Evolutionary conservation across 495 filamentous ascomycete genomes (phyloP).

Genomic region (Daldinia caldariorum): DNA sequence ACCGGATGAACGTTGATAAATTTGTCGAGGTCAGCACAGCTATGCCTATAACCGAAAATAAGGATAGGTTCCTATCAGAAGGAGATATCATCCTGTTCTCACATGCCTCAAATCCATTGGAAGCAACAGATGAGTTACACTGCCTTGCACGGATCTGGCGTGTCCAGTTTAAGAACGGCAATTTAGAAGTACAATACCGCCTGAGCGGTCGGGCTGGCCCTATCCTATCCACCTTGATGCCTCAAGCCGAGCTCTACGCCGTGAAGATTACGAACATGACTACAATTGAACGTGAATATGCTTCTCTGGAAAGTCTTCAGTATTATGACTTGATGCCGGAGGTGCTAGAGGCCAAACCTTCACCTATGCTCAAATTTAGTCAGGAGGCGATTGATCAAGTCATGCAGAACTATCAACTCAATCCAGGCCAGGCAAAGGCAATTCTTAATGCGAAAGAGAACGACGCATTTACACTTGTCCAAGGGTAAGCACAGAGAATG

Average conservation of each 20-base stretch:
- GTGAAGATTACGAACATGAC: slow-evolving; percentile 87
- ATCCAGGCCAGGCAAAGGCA: slow-evolving; percentile 90
- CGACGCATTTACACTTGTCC: slow-evolving; percentile 94
- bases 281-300: slow-evolving; percentile 94
- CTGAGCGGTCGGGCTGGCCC: slow-evolving; percentile 61
- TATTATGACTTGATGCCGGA: slow-evolving; percentile 97
- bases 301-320: slow-evolving; percentile 84
- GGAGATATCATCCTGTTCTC: slow-evolving; percentile 91
- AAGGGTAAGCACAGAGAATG: slow-evolving; percentile 68
- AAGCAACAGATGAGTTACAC: slow-evolving; percentile 70
- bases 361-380: slow-evolving; percentile 81
- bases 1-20: slow-evolving; percentile 86
- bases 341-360: slow-evolving; percentile 86
- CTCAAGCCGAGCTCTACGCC: slow-evolving; percentile 69
- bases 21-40: slow-evolving; percentile 90
- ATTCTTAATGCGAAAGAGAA: slow-evolving; percentile 91
- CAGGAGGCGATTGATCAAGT: slow-evolving; percentile 73
- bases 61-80: slow-evolving; percentile 77
- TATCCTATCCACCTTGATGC: slow-evolving; percentile 57
- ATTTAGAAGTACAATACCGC: slow-evolving; percentile 83
- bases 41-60: slow-evolving; percentile 72
- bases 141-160: slow-evolving; percentile 86
- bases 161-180: slow-evolving; percentile 79
- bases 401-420: slow-evolving; percentile 80
- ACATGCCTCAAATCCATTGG: slow-evolving; percentile 70